Base-by-base conservation (phyloP, 2,329 filamentous ascomycete species). In the Fusarium poae region DNA sequence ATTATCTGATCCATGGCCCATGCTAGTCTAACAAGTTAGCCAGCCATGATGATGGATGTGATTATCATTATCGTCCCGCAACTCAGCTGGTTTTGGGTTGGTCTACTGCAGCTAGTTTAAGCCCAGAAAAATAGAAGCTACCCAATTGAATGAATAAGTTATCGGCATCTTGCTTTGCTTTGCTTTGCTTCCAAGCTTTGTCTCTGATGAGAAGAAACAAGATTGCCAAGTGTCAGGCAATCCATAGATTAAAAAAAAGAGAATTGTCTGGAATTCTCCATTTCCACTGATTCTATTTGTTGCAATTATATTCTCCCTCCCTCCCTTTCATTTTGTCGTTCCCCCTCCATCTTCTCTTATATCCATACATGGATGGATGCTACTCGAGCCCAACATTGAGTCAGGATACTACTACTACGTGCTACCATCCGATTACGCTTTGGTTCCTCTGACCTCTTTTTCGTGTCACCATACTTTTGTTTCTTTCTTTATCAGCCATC, bases 41-140 rank as follows among this genome's bases (percentile, higher is more conserved):
- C 48, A 57, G 39, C 55, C 55, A 57, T 57, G 49, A 58, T 54
- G 57, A 61, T 64, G 64, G 56, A 66, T 53, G 62, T 45, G 42
- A 57, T 52, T 39, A 39, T 39, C 35, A 39, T 6, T 20, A 27
- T 44, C 30, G 35, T 65, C 60, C 67, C 57, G 67, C 67, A 67
- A 34, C 62, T 67, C 67, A 70, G 62, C 67, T 70, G 44, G 58
- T 46, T 62, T 62, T 29, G 52, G 67, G 51, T 35, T 58, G 62
- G 44, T 46, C 35, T 37, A 27, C 46, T 65, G 62, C 52, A 64
- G 30, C 51, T 57, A 66, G 61, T 39, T 45, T n/a, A 51, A 51
- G 48, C 48, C 21, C n/a, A 51, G 48, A 51, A 51, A 39, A 40
- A 25, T 43, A 29, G 48, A 51, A 50, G 35, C 35, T 21, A 51